Evolutionary conservation across 139 green algal genomes (phyloP).

Genomic region (Haematococcus sp.): DNA sequence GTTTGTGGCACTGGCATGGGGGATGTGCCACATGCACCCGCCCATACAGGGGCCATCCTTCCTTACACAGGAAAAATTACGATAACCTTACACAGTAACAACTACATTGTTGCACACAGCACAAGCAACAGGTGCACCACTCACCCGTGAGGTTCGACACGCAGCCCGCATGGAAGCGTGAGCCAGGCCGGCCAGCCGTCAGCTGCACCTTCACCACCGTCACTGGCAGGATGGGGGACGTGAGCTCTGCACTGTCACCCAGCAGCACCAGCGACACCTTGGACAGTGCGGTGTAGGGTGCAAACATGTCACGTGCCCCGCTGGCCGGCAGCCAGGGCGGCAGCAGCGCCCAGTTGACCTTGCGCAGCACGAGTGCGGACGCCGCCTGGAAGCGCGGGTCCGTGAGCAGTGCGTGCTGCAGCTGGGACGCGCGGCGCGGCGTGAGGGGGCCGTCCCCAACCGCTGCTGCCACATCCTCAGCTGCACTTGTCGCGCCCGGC

Average conservation of each 20-base stretch:
- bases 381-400: not conserved
- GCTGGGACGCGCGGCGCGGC: not conserved
- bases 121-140: no score
- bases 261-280: not conserved
- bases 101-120: no score
- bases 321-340: not conserved
- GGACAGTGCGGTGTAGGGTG: not conserved
- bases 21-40: no score
- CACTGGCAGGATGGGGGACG: conserved; percentile 1
- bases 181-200: not conserved
- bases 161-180: not conserved
- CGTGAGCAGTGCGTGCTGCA: not conserved
- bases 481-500: not conserved
- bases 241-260: not conserved
- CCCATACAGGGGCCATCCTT: no score
- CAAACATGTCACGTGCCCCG: not conserved
- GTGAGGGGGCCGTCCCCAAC: not conserved
- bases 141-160: not conserved
- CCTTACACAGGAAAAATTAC: no score
- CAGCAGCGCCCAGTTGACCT: conserved; percentile 9
- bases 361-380: not conserved
- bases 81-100: no score
- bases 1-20: no score
- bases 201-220: conserved; percentile 4
- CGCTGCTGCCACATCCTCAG: not conserved